These are phyloP conservation scores for Ochetophila trinervis DNA, from an alignment of 306 rosid species.

Conservation along the genomic window DNA sequence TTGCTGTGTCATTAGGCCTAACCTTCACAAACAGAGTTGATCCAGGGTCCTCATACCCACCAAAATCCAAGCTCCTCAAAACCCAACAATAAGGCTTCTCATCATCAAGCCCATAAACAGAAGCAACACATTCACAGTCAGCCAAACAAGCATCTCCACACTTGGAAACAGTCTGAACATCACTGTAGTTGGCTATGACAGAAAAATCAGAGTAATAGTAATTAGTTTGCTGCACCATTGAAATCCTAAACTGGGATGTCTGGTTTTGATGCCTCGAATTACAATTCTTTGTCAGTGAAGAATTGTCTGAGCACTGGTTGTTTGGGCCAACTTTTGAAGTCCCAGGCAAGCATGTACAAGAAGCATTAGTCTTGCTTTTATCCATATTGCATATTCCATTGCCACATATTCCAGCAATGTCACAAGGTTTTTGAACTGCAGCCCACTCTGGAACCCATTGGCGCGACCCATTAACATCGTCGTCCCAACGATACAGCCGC, in stretches of 20 bases:
- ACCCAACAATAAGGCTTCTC: constrained; percentile 89
- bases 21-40: constrained; percentile 80
- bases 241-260: constrained; percentile 47
- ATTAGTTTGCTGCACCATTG: constrained; percentile 68
- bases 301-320: constrained; percentile 69
- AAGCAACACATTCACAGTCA: constrained; percentile 88
- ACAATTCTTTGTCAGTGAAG: constrained; percentile 63
- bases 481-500: constrained; percentile 75
- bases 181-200: constrained; percentile 79
- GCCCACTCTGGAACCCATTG: constrained; percentile 98
- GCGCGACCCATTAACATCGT: constrained; percentile 73
- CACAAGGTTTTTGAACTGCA: constrained; percentile 86
- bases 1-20: constrained; percentile 32
- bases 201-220: constrained; percentile 74
- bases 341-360: constrained; percentile 84
- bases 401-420: constrained; percentile 88
- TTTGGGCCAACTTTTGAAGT: constrained; percentile 46
- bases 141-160: constrained; percentile 87
- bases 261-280: constrained; percentile 30
- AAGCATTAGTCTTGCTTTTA: constrained; percentile 58
- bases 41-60: constrained; percentile 85
- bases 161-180: constrained; percentile 50
- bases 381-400: constrained; percentile 79
- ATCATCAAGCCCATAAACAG: constrained; percentile 76
- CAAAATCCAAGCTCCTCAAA: constrained; percentile 71